These are phyloP conservation scores for Vitis rotundifolia DNA, from an alignment of 164 flowering plant genomes.

Conservation along the genomic window DNA sequence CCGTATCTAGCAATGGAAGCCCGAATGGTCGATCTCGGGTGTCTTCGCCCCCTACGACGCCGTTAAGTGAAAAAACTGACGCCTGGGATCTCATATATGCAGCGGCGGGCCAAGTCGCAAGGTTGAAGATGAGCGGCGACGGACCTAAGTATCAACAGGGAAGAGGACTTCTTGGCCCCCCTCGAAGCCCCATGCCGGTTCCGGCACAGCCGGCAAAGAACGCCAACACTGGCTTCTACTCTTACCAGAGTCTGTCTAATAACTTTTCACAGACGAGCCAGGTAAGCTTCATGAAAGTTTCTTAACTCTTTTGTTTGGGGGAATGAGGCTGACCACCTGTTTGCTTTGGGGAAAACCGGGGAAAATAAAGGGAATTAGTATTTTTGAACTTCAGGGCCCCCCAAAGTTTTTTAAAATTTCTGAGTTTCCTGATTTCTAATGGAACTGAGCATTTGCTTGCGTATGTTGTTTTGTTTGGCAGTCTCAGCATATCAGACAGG, in stretches of 20 bases:
- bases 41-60: conserved; percentile 44
- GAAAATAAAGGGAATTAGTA: too few relatives aligned
- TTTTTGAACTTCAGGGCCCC: too few relatives aligned
- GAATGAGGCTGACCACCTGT: too few relatives aligned
- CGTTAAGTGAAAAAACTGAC: conserved; percentile 20
- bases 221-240: background rate
- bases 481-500: conserved; percentile 11
- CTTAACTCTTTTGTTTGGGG: too few relatives aligned
- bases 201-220: background rate
- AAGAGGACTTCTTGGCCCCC: conserved; percentile 8
- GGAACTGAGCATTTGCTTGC: background rate
- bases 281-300: conserved; percentile 8
- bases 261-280: conserved; percentile 6
- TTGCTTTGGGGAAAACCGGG: too few relatives aligned
- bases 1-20: conserved; percentile 29
- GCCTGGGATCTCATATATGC: conserved; percentile 42
- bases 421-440: too few relatives aligned
- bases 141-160: conserved; percentile 7
- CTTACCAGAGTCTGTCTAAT: conserved; percentile 1
- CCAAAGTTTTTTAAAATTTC: too few relatives aligned
- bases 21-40: conserved; percentile 29
- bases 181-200: background rate
- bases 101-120: conserved; percentile 47
- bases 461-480: background rate
- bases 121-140: conserved; percentile 32